These are phyloP conservation scores for Camelina hispida DNA, from an alignment of 345 rosid genomes.

Conservation along the genomic window DNA sequence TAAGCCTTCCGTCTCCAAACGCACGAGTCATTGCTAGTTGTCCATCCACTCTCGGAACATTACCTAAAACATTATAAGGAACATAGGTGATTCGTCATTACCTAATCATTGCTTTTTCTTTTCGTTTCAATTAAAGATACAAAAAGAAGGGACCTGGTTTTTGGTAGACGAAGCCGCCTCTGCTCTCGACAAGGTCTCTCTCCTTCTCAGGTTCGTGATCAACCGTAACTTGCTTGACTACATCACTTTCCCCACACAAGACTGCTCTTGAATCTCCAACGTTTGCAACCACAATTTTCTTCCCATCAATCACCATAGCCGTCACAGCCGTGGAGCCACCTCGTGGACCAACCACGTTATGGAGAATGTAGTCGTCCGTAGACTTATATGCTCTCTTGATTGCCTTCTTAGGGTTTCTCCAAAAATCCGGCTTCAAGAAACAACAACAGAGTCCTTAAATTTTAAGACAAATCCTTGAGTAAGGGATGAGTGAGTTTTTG, in stretches of 20 bases:
- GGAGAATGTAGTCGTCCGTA: conserved; percentile 51
- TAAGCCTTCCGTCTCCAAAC: conserved; percentile 55
- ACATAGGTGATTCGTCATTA: neutral
- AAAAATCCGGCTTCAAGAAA: conserved; percentile 50
- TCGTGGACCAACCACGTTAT: conserved; percentile 43
- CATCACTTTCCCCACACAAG: conserved; percentile 43
- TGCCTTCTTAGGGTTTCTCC: conserved; percentile 47
- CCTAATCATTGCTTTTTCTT: neutral
- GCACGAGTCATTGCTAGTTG: conserved; percentile 60
- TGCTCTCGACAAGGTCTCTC: conserved; percentile 55
- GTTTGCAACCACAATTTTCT: conserved; percentile 56
- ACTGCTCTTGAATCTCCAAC: conserved; percentile 62
- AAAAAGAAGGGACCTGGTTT: conserved; percentile 40
- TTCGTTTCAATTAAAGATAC: no score
- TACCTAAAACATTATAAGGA: conserved; percentile 38
- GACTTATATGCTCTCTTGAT: conserved; percentile 50
- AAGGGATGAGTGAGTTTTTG: neutral
- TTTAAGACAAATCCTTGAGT: neutral
- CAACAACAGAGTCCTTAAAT: neutral
- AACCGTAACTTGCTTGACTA: conserved; percentile 48
- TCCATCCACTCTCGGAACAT: conserved; percentile 53
- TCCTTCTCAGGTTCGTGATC: conserved; percentile 58
- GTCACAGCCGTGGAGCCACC: conserved; percentile 65
- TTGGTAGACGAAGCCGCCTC: conserved; percentile 51
- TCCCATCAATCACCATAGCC: conserved; percentile 51